phyloP scores from a whole-genome alignment of 257 asterid genomes.

The Nicotiana tomentosiformis region DNA sequence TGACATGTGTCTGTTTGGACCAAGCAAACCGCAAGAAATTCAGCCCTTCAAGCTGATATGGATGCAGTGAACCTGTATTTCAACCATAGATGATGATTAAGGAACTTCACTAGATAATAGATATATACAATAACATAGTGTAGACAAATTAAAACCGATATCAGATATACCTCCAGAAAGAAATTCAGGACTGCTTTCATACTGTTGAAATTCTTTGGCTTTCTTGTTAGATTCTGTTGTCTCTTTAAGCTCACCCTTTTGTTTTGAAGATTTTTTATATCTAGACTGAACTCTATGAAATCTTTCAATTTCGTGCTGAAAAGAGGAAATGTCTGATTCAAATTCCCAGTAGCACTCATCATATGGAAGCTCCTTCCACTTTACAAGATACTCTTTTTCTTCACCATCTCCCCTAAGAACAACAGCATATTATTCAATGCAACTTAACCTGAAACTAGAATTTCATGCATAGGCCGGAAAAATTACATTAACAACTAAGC shows the following conservation, averaged over 20 bases:
- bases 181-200: constrained; percentile 81
- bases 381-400: constrained; percentile 84
- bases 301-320: constrained; percentile 68
- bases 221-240: constrained; percentile 58
- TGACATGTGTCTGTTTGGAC: constrained; percentile 96
- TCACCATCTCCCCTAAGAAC: constrained; percentile 50
- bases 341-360: constrained; percentile 97
- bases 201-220: constrained; percentile 84
- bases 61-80: constrained; percentile 80
- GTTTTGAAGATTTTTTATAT: constrained; percentile 44
- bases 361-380: constrained; percentile 96
- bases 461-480: neutral
- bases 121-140: neutral
- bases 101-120: neutral
- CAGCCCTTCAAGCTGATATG: constrained; percentile 99
- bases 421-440: neutral
- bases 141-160: neutral
- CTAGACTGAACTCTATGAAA: constrained; percentile 57
- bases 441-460: neutral
- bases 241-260: constrained; percentile 48
- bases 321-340: constrained; percentile 78
- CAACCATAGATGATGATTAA: constrained; percentile 7
- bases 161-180: constrained; percentile 70
- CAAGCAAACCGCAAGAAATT: constrained; percentile 95
- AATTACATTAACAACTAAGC: too few species aligned